phyloP scores from a whole-genome alignment of 805 yeast species.

The Cephaloascus albidus region DNA sequence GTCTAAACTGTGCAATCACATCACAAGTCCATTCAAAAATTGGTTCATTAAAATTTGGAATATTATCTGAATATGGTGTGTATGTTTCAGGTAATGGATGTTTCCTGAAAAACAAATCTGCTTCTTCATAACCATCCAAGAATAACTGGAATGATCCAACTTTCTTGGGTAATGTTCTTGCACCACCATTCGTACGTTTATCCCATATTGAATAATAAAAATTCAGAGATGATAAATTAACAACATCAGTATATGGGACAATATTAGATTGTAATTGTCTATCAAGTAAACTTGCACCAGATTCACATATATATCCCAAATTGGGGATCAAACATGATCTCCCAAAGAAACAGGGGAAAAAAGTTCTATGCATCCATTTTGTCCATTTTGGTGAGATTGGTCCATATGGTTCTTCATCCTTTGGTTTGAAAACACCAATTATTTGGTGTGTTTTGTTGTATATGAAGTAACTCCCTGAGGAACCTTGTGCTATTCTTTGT shows the following conservation, averaged over 20 bases:
- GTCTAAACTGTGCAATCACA: constrained; percentile 39
- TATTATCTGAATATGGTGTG: not conserved
- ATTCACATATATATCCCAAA: constrained; percentile 62
- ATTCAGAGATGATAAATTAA: constrained; percentile 33
- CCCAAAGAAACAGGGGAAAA: constrained; percentile 74
- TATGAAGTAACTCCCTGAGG: constrained; percentile 64
- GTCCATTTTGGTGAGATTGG: constrained; percentile 74
- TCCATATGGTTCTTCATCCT: constrained; percentile 76
- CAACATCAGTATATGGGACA: constrained; percentile 60
- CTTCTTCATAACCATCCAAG: constrained; percentile 47
- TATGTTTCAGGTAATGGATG: constrained; percentile 47
- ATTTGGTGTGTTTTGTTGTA: constrained; percentile 22
- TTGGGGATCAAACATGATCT: constrained; percentile 66
- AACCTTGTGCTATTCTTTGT: constrained; percentile 48
- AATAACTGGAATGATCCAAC: constrained; percentile 64
- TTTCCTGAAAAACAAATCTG: constrained; percentile 45
- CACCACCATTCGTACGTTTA: constrained; percentile 11
- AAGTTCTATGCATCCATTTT: constrained; percentile 67
- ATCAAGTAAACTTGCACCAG: constrained; percentile 63
- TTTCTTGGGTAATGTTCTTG: constrained; percentile 27
- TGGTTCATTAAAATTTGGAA: constrained; percentile 2
- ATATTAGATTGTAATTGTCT: constrained; percentile 46
- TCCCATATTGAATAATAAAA: constrained; percentile 50
- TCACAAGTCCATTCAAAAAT: constrained; percentile 46
- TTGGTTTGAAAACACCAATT: constrained; percentile 65